Evolutionary conservation across 345 rosid species (phyloP).

Genomic region (Hypericum perforatum): DNA sequence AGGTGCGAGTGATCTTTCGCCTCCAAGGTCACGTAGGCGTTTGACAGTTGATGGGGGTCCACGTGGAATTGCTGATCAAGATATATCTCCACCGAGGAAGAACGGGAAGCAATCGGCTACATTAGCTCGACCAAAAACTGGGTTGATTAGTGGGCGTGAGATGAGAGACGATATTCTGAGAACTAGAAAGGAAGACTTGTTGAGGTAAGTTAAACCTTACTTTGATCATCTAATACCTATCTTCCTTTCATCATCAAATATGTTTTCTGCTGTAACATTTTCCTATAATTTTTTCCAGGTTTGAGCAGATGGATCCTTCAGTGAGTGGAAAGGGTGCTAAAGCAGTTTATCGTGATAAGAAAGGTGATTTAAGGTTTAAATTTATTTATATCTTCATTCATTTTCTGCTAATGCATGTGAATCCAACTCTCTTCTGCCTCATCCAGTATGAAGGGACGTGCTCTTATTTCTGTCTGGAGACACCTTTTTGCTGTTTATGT

Average conservation of each 20-base stretch:
- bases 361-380: slow-evolving; percentile 32
- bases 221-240: not conserved
- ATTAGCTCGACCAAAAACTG: slow-evolving; percentile 37
- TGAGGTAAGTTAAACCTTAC: slow-evolving; percentile 32
- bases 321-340: slow-evolving; percentile 67
- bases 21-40: slow-evolving; percentile 1
- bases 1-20: slow-evolving; percentile 13
- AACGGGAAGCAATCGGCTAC: slow-evolving; percentile 26
- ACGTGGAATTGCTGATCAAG: slow-evolving; percentile 20
- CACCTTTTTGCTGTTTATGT: too few species aligned
- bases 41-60: slow-evolving; percentile 15
- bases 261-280: not conserved
- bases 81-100: slow-evolving; percentile 58
- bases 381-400: too few species aligned
- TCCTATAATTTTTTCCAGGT: slow-evolving; percentile 29
- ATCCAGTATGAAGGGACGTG: too few species aligned
- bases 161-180: slow-evolving; percentile 45
- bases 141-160: slow-evolving; percentile 62
- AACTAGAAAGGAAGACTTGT: slow-evolving; percentile 44
- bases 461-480: too few species aligned
- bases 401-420: too few species aligned
- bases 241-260: not conserved
- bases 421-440: too few species aligned
- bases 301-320: slow-evolving; percentile 64
- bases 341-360: slow-evolving; percentile 81